Evolutionary conservation across 176 grass and related monocot genomes (phyloP).

Genomic region (Phyllostachys edulis): DNA sequence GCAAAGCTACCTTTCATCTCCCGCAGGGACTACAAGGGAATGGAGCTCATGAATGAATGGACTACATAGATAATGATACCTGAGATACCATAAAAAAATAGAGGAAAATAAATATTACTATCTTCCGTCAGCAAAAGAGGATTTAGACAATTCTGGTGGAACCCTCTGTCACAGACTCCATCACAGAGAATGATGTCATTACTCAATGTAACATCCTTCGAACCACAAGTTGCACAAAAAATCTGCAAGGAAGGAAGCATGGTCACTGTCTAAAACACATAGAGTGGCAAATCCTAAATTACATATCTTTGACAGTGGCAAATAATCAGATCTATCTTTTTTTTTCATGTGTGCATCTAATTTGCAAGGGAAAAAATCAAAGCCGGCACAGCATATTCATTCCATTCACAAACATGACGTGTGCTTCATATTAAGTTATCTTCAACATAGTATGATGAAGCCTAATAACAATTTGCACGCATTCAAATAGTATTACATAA

Average conservation of each 20-base stretch:
- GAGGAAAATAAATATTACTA: conserved; percentile 51
- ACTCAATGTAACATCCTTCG: conserved; percentile 43
- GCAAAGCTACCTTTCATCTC: conserved; percentile 91
- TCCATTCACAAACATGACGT: background rate
- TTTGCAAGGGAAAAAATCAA: background rate
- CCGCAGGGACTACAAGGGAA: conserved; percentile 65
- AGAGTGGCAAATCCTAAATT: too few species aligned
- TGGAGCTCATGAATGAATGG: conserved; percentile 38
- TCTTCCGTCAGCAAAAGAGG: conserved; percentile 80
- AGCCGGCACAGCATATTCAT: background rate
- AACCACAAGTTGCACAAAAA: conserved; percentile 78
- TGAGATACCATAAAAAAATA: conserved; percentile 31
- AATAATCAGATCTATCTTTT: background rate
- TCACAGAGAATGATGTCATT: conserved; percentile 98
- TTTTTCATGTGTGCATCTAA: background rate
- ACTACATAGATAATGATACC: background rate
- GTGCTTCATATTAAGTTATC: background rate
- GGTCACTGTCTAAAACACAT: conserved; percentile 6
- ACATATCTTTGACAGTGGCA: too few species aligned
- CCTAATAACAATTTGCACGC: background rate
- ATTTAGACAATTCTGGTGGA: conserved; percentile 94
- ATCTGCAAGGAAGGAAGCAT: conserved; percentile 55
- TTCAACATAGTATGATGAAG: background rate
- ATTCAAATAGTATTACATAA: background rate
- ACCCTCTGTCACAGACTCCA: conserved; percentile 75